Conservation (phyloP, 2,329 filamentous ascomycete genomes). For the Alternaria gaisen region DNA sequence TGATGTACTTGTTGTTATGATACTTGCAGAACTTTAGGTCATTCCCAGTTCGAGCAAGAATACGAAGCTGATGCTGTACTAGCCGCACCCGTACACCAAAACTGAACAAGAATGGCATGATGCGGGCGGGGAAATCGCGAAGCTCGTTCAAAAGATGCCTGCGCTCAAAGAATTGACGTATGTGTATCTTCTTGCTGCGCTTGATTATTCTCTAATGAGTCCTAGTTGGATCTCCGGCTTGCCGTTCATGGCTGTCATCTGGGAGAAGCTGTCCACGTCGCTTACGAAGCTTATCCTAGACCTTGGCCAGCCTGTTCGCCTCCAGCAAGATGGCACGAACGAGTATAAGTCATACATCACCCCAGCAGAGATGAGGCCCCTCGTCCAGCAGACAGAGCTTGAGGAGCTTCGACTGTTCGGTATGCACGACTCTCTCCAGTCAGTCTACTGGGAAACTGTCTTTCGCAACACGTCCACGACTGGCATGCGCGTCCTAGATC, state of each 20-base stretch:
- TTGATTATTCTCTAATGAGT: neutral
- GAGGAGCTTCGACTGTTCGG: constrained; percentile 40
- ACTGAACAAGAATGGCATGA: constrained; percentile 27
- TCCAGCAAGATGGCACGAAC: constrained; percentile 22
- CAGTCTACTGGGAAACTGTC: constrained; percentile 43
- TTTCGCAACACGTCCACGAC: constrained; percentile 32
- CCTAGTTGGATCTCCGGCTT: constrained; percentile 41
- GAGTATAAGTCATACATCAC: constrained; percentile 34
- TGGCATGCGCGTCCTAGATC: constrained; percentile 36
- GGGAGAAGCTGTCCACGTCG: constrained; percentile 28
- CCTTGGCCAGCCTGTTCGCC: constrained; percentile 32
- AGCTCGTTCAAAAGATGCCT: constrained; percentile 31
- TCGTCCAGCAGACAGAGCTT: constrained; percentile 35
- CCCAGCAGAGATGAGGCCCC: constrained; percentile 33
- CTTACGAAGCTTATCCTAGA: constrained; percentile 43
- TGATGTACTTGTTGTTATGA: neutral
- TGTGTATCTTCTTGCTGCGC: constrained; percentile 11
- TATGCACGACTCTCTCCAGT: constrained; percentile 39
- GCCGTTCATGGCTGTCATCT: constrained; percentile 37
- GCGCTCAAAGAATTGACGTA: constrained; percentile 41
- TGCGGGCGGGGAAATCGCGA: constrained; percentile 25
- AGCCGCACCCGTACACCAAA: neutral
- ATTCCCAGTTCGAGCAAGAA: neutral
- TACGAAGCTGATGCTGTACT: constrained; percentile 1
- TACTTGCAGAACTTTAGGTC: neutral